Percentiles rank a stretch among this genome's conserved stretches.
phyloP scores from a whole-genome alignment of 768 basidiomycete genomes.

The Naganishia kalamii region DNA sequence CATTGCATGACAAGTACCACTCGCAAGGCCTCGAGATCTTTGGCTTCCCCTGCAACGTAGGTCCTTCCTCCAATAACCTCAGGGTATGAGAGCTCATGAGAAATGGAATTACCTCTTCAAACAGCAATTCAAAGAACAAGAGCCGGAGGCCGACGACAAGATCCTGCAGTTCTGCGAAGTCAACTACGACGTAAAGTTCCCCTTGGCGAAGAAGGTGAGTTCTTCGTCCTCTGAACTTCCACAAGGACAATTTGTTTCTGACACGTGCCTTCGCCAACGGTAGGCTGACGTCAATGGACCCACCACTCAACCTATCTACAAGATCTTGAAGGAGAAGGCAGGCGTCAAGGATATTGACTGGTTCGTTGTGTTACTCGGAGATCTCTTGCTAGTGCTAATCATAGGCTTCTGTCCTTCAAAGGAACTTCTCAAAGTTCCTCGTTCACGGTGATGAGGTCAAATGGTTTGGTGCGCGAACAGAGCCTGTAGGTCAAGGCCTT shows the following conservation, averaged over 20 bases:
- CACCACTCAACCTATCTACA: slow-evolving; percentile 45
- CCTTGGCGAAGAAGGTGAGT: slow-evolving; percentile 40
- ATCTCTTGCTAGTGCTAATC: neutral
- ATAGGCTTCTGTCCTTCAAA: neutral
- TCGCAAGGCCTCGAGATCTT: slow-evolving; percentile 41
- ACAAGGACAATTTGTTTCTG: neutral
- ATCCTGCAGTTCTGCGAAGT: slow-evolving; percentile 43
- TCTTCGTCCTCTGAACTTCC: neutral
- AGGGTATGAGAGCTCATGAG: neutral
- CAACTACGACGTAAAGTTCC: slow-evolving; percentile 47
- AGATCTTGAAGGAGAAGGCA: slow-evolving; percentile 40
- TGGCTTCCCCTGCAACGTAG: slow-evolving; percentile 45
- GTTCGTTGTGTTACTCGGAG: slow-evolving; percentile 6
- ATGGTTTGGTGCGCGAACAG: slow-evolving; percentile 42
- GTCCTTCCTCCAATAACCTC: slow-evolving; percentile 12
- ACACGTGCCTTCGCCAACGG: neutral
- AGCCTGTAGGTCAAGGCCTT: slow-evolving; percentile 34
- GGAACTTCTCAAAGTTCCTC: slow-evolving; percentile 44
- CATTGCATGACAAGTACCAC: slow-evolving; percentile 42
- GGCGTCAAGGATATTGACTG: slow-evolving; percentile 44
- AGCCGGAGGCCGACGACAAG: slow-evolving; percentile 46
- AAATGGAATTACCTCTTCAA: neutral
- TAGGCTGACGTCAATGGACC: slow-evolving; percentile 45
- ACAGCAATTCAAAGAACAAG: slow-evolving; percentile 43
- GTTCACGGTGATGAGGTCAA: slow-evolving; percentile 42